phyloP scores from a whole-genome alignment of 768 basidiomycete genomes.

The Nidularia pulvinata region DNA sequence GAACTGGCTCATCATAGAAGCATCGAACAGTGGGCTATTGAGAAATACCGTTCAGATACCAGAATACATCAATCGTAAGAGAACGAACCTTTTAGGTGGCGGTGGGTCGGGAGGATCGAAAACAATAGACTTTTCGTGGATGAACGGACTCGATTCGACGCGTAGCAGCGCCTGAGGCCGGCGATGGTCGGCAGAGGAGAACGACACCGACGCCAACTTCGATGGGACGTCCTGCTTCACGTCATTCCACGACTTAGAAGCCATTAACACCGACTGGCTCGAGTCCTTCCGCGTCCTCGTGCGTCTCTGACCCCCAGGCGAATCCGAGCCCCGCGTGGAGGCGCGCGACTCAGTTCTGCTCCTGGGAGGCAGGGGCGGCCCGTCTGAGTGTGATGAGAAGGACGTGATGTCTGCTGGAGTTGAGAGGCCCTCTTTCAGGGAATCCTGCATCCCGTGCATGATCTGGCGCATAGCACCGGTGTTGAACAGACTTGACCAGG shows the following conservation, averaged over 20 bases:
- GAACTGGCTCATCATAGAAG: slow-evolving; percentile 39
- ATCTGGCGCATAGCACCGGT: slow-evolving; percentile 68
- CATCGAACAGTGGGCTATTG: slow-evolving; percentile 26
- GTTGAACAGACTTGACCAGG: slow-evolving; percentile 82
- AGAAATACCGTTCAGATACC: neutral
- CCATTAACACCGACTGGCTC: slow-evolving; percentile 16
- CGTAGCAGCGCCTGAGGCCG: slow-evolving; percentile 41
- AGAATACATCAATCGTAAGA: neutral
- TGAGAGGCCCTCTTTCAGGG: slow-evolving; percentile 39
- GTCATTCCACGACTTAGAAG: slow-evolving; percentile 63
- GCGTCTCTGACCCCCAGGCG: slow-evolving; percentile 7
- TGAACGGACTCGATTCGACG: slow-evolving; percentile 19
- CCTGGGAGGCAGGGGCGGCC: neutral
- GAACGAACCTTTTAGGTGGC: neutral
- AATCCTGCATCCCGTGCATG: slow-evolving; percentile 61
- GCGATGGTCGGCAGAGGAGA: slow-evolving; percentile 40
- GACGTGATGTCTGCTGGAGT: slow-evolving; percentile 19
- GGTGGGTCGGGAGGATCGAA: slow-evolving; percentile 27
- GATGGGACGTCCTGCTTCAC: slow-evolving; percentile 17
- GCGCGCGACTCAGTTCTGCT: neutral
- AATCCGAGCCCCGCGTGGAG: slow-evolving; percentile 2
- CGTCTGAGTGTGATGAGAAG: neutral
- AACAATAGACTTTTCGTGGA: slow-evolving; percentile 25
- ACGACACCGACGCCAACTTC: slow-evolving; percentile 31
- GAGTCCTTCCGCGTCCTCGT: slow-evolving; percentile 26